Conservation (phyloP, 345 rosid species). For the Citrus reticulata region DNA sequence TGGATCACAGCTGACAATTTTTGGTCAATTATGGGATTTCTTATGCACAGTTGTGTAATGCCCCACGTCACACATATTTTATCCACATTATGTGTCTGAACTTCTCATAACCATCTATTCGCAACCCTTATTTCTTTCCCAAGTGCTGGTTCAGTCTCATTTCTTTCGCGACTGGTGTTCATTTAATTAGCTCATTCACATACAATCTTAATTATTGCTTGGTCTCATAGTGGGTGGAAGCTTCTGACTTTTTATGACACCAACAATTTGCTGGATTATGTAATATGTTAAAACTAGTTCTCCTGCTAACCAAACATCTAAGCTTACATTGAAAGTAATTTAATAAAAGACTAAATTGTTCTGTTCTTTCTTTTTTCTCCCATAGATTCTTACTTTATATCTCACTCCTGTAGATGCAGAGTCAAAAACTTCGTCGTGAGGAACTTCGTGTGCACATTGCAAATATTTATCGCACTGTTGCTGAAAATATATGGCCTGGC, state of each 20-base stretch:
- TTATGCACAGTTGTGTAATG: neutral
- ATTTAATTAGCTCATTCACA: no score
- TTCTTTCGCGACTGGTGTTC: neutral
- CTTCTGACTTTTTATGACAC: neutral
- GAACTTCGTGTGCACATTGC: conserved; percentile 87
- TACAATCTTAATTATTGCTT: neutral
- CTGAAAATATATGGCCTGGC: conserved; percentile 98
- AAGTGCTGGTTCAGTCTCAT: neutral
- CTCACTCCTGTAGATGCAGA: conserved; percentile 43
- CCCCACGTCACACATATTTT: neutral
- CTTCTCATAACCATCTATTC: neutral
- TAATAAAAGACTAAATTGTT: neutral
- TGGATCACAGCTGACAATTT: neutral
- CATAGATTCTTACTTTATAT: neutral
- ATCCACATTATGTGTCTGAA: neutral
- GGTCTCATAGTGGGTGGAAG: neutral
- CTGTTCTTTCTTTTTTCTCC: neutral
- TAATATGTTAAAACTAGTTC: neutral
- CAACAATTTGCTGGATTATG: neutral
- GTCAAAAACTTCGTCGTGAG: conserved; percentile 90
- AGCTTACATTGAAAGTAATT: neutral
- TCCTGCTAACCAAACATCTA: neutral
- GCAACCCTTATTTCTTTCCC: neutral
- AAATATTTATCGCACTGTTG: conserved; percentile 82
- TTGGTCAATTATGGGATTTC: neutral